Percentiles rank a stretch among this genome's conserved stretches.
Conservation (phyloP, 2,329 filamentous ascomycete genomes). For the Trichoderma sp. region DNA sequence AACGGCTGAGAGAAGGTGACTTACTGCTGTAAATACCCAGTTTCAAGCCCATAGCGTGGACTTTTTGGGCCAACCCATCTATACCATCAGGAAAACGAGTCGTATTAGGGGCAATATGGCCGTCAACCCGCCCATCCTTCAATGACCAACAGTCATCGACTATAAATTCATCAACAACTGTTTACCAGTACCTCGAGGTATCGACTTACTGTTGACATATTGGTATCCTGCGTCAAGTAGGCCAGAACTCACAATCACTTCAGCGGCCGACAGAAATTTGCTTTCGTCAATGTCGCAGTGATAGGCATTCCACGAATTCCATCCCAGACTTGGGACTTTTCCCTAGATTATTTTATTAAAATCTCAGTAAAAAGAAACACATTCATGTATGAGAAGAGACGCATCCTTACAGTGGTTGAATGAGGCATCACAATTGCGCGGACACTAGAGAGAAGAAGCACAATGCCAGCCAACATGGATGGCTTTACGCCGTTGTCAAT, state of each 20-base stretch:
- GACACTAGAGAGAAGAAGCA: neutral
- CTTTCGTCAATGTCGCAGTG: conserved; percentile 49
- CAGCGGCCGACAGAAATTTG: conserved; percentile 46
- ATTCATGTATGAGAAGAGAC: neutral
- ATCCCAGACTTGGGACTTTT: conserved; percentile 42
- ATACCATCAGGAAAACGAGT: conserved; percentile 58
- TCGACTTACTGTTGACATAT: conserved; percentile 47
- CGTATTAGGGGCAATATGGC: conserved; percentile 43
- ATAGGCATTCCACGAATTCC: conserved; percentile 54
- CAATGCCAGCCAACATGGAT: neutral
- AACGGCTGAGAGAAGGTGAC: conserved; percentile 26
- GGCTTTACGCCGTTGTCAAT: neutral
- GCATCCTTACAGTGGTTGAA: conserved; percentile 5
- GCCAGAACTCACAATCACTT: conserved; percentile 47
- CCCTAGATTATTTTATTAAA: neutral
- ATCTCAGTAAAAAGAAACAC: neutral
- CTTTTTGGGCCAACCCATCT: conserved; percentile 46
- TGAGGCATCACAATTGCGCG: conserved; percentile 13
- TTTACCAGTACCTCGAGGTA: neutral
- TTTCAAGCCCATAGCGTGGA: conserved; percentile 58
- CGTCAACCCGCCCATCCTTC: conserved; percentile 38
- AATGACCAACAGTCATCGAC: conserved; percentile 61
- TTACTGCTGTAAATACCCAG: conserved; percentile 60
- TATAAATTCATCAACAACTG: neutral
- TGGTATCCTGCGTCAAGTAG: conserved; percentile 53